Percentiles rank a stretch among this genome's conserved stretches.
phyloP scores from a whole-genome alignment of 140 eudicot genomes.

The Oenanthe javanica region DNA sequence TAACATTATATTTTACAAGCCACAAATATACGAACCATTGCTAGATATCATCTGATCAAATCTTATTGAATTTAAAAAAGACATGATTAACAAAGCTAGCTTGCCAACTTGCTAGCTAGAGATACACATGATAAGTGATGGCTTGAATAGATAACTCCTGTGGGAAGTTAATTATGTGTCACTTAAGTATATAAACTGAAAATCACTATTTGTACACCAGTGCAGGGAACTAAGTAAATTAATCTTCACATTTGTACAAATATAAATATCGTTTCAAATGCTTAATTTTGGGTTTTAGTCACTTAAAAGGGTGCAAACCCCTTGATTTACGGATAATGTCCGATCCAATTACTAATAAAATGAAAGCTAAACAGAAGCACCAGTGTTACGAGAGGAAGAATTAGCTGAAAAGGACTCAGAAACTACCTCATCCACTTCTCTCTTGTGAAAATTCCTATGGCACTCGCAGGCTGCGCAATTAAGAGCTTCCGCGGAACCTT shows the following conservation, averaged over 20 bases:
- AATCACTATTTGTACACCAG: neutral
- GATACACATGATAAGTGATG: neutral
- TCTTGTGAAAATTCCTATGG: slow-evolving; percentile 22
- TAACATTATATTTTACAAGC: neutral
- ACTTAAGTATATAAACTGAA: neutral
- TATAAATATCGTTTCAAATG: neutral
- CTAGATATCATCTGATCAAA: neutral
- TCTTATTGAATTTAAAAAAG: neutral
- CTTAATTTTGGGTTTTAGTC: neutral
- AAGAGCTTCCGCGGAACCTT: slow-evolving; percentile 10
- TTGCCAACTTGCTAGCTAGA: neutral
- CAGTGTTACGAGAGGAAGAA: neutral
- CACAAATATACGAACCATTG: neutral
- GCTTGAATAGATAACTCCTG: neutral
- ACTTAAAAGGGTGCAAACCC: neutral
- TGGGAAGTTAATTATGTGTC: neutral
- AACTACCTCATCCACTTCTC: slow-evolving; percentile 20
- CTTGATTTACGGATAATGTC: neutral
- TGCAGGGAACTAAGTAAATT: neutral
- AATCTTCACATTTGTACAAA: neutral
- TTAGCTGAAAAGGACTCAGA: slow-evolving; percentile 11
- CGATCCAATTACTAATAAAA: neutral
- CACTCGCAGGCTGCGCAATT: slow-evolving; percentile 17
- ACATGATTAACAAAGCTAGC: neutral
- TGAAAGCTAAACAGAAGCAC: neutral